Base-by-base conservation (phyloP, 176 grass and related monocot species). In the Lolium rigidum region DNA sequence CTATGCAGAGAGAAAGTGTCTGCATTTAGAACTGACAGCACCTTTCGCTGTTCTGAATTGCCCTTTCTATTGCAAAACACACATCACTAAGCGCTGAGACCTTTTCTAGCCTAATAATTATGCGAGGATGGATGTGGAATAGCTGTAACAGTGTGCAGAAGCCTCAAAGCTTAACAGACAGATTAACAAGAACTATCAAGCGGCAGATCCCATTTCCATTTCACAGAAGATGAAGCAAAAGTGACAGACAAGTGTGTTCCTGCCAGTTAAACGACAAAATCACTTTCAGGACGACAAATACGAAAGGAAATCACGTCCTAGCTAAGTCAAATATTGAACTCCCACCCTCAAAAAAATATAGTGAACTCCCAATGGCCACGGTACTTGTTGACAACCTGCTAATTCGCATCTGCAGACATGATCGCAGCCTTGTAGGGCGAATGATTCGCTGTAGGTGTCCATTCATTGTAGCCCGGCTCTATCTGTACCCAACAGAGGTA, bases 171-270 rank as follows among this genome's bases (percentile, higher is more conserved):
- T 62, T 64, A 16, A 31, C 22, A 22, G 4, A 15, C 80, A 6
- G 59, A 83, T 0, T 31, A 48, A 83, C 47, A 57, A 1, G 18
- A 16, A 16, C 41, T 8, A 43, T n/a, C 44, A 18, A 79, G 11
- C 57, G 63, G 10, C 56, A 88, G 61, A 26, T 62, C 14, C 9
- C 52, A 4, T 54, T 82, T 90, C 71, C 15, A 62, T 56, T 60
- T 80, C 38, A 64, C 12, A 20, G 6, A 17, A 52, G 71, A 70
- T 46, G 14, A 35, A 73, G n/a, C 24, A 83, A 37, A 22, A 68
- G 31, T 57, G 73, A 73, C 60, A 47, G 73, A 78, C 60, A 47
- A 47, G 2, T 48, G 46, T 49, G 31, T 35, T 74, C 7, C 46
- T 26, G 71, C 16, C 26, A 4, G 43, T 54, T 80, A 81, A 10